Base-by-base conservation (phyloP, 2,329 filamentous ascomycete genomes). In the Colletotrichum simmondsii region DNA sequence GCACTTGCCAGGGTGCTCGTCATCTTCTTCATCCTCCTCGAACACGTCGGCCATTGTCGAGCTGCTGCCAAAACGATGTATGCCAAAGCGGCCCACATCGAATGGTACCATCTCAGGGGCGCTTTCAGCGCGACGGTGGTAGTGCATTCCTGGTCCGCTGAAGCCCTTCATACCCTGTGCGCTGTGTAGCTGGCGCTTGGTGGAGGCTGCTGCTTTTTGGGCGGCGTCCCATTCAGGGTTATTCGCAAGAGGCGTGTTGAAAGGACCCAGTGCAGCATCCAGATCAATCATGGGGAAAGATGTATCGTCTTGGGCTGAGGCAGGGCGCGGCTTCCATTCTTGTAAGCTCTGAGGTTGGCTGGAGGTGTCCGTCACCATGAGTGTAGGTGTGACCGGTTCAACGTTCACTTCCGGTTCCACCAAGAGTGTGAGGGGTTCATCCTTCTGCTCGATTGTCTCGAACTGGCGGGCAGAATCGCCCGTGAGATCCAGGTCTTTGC, bases 201-300 rank as follows among this genome's bases (percentile, higher is more conserved):
- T 78, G 1, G 86, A 83, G 7, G 86, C 86, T 7, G 88, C 88
- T 1, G 87, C 87, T 71, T 86, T 86, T 75, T 93, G 91, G 8
- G 91, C 92, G 2, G 91, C 90, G 74, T 93, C 91, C 88, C 92
- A 93, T 72, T 92, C 91, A 2, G 89, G 85, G 71, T 91, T 92
- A 12, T 87, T 86, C 37, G 85, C 86, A 2, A 91, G 85, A 30
- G 94, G 93, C 0, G 95, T 97, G 78, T 97, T 97, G 82, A 98
- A 97, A 0, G 96, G 95, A 2, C 95, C 95, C 1, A 98, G 88
- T 30, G 96, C 97, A 22, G 95, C 96, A 83, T 99, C 97, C 54
- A 99, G 86, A 81, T 99, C 97, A 75, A 99, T 97, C 81, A 98
- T 93, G 8, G 94, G 92, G 78, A 92, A 94, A 65, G 92, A 88